Evolutionary conservation across 1,139 yeast species (phyloP), one percentile per base, ranked within the genome.

Genomic region (Hansenula lynferdii): DNA sequence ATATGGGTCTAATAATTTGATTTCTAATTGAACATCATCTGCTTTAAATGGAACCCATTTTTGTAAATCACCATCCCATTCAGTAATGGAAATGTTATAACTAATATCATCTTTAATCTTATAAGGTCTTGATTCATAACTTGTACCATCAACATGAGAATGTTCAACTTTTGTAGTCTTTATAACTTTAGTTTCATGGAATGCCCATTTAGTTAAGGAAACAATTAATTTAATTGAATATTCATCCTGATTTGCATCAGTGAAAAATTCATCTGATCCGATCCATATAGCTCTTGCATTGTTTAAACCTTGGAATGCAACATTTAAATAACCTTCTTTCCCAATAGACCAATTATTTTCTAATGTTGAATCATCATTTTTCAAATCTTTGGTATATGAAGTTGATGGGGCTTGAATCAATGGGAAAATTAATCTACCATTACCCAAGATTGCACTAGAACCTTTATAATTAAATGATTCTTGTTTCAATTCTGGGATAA

Each of bases 1-100:
- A 67, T 90, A 92, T 36, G 99, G 98, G 60, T 92, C 97, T 50
- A 94, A 76, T 94, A 94, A 83, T 54, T 77, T 79, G 60, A 90
- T 79, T 49, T 89, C 89, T 44, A 94, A 67, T 65, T 94, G 98
- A 37, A 89, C 64, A 44, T 79, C 82, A 34, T 66, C 64, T 8
- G 73, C 60, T 24, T 58, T 50, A 56, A 61, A 89, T 21, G 96
- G 95, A 22, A 61, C 69, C 96, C 96, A 92, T 42, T 66, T 52
- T 10, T 6, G 3, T 12, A 16, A 6, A 16, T 56, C 49, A 18
- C 75, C 75, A 41, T 66, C 58, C 75, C 83, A 83, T 57, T 82
- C 76, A 31, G 85, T 72, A 8, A 90, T 62, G 10, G 80, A 85
- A 42, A 86, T 73, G 38, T 80, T 70, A 56, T 81, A 85, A 39